Conservation (phyloP, 805 yeast species). For the Candida golubevii region DNA sequence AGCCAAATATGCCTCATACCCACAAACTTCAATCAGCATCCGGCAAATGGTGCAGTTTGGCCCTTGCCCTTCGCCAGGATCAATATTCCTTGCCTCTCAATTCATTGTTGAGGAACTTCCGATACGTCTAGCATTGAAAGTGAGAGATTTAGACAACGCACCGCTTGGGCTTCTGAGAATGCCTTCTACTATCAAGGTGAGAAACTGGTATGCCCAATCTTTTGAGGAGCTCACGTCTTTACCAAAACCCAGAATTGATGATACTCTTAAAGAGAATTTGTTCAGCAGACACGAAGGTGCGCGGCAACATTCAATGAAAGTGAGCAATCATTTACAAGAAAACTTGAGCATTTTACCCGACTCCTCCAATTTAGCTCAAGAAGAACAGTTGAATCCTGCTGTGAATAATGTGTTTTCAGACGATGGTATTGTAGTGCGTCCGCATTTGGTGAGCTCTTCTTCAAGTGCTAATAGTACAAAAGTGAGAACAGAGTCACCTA, state of each 20-base stretch:
- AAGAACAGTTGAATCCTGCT: slow-evolving; percentile 32
- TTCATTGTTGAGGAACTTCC: slow-evolving; percentile 86
- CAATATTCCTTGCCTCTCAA: slow-evolving; percentile 75
- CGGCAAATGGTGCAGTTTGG: slow-evolving; percentile 93
- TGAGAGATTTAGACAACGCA: slow-evolving; percentile 74
- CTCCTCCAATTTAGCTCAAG: slow-evolving; percentile 26
- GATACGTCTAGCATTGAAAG: slow-evolving; percentile 79
- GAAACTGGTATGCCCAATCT: slow-evolving; percentile 88
- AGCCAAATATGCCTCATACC: slow-evolving; percentile 61
- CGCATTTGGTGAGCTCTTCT: slow-evolving; percentile 15
- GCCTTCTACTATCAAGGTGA: slow-evolving; percentile 72
- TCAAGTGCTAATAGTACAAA: slow-evolving; percentile 6
- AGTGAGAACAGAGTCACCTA: slow-evolving; percentile 27
- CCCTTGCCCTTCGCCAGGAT: slow-evolving; percentile 70
- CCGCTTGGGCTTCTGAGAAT: slow-evolving; percentile 70
- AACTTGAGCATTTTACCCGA: slow-evolving; percentile 6
- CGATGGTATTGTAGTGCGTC: slow-evolving; percentile 46
- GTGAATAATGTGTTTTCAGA: slow-evolving; percentile 42
- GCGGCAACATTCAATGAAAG: background rate
- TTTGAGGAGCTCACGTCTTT: slow-evolving; percentile 76
- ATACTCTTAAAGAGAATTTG: slow-evolving; percentile 37
- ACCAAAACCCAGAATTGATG: slow-evolving; percentile 51
- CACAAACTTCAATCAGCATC: slow-evolving; percentile 80
- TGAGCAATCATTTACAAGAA: slow-evolving; percentile 7
- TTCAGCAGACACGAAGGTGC: slow-evolving; percentile 5